phyloP scores from a whole-genome alignment of 257 asterid genomes.

The Rhazya stricta region DNA sequence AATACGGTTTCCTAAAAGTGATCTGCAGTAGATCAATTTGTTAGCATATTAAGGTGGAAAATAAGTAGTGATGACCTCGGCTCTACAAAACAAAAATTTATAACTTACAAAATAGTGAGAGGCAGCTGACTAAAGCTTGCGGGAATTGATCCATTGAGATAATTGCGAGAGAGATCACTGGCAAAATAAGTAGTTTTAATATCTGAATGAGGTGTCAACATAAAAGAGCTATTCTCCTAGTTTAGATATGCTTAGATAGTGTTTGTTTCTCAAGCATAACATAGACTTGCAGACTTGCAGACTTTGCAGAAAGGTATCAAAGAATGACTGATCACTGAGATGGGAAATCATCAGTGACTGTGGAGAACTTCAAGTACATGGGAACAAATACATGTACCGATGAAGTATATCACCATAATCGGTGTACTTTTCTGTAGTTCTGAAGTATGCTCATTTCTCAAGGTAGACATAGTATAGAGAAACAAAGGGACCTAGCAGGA shows the following conservation, averaged over 20 bases:
- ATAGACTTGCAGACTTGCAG: neutral
- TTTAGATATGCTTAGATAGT: neutral
- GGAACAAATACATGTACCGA: neutral
- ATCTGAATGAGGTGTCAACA: neutral
- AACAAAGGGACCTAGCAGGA: neutral
- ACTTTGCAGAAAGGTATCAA: neutral
- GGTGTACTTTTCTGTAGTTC: neutral
- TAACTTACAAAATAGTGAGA: conserved; percentile 50
- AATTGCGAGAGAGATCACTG: conserved; percentile 77
- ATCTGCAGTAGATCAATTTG: conserved; percentile 33
- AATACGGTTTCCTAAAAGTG: conserved; percentile 72
- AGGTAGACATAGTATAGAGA: neutral
- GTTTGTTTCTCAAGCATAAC: neutral
- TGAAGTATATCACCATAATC: neutral
- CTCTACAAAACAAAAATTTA: neutral
- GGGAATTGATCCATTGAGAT: conserved; percentile 76
- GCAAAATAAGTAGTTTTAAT: conserved; percentile 11
- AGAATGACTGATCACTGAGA: neutral
- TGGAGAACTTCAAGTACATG: neutral
- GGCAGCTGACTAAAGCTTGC: conserved; percentile 42
- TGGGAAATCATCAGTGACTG: neutral
- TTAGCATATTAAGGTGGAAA: neutral
- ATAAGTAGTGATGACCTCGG: neutral
- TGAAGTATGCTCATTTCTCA: neutral
- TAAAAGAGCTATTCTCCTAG: neutral